Percentiles rank a stretch among this genome's conserved stretches.
phyloP scores from a whole-genome alignment of 1,284 basidiomycete species.

The Trichosporon sp. region DNA sequence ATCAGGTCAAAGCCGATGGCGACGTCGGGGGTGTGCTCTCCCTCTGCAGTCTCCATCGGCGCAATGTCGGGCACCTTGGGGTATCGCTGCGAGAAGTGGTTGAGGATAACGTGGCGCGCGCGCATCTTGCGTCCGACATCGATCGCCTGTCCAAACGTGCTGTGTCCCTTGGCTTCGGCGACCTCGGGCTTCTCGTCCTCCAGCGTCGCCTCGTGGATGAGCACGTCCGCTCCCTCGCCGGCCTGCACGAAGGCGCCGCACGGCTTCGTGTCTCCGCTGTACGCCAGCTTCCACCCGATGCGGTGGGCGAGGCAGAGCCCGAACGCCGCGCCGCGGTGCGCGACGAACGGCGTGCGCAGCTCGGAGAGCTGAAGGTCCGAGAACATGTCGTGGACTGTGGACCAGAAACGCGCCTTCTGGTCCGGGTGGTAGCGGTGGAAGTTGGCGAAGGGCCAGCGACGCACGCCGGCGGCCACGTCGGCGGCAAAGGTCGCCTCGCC shows the following conservation, averaged over 20 bases:
- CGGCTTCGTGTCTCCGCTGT: slow-evolving; percentile 87
- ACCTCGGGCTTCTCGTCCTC: slow-evolving; percentile 72
- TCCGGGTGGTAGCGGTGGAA: slow-evolving; percentile 21
- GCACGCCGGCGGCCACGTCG: slow-evolving; percentile 31
- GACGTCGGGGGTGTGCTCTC: slow-evolving; percentile 57
- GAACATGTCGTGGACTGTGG: slow-evolving; percentile 22
- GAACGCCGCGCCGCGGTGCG: slow-evolving; percentile 71
- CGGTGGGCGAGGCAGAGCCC: slow-evolving; percentile 69
- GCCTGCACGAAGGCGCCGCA: slow-evolving; percentile 68
- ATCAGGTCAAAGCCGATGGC: slow-evolving; percentile 81
- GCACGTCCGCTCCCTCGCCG: slow-evolving; percentile 70
- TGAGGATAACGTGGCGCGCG: slow-evolving; percentile 79
- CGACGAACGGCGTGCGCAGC: slow-evolving; percentile 69
- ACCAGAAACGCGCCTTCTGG: neutral
- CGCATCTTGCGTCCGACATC: slow-evolving; percentile 77
- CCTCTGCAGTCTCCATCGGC: neutral
- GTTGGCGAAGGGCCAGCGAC: slow-evolving; percentile 37
- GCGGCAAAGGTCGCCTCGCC: slow-evolving; percentile 24
- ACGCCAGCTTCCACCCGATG: slow-evolving; percentile 80
- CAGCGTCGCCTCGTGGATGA: slow-evolving; percentile 95
- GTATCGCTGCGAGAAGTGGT: slow-evolving; percentile 93
- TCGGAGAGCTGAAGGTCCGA: slow-evolving; percentile 39
- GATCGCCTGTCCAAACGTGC: slow-evolving; percentile 85
- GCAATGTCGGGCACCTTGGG: slow-evolving; percentile 72
- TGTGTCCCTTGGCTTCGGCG: slow-evolving; percentile 79